Evolutionary conservation across 2,329 filamentous ascomycete genomes (phyloP).

Genomic region (Drechslerella dactyloides): DNA sequence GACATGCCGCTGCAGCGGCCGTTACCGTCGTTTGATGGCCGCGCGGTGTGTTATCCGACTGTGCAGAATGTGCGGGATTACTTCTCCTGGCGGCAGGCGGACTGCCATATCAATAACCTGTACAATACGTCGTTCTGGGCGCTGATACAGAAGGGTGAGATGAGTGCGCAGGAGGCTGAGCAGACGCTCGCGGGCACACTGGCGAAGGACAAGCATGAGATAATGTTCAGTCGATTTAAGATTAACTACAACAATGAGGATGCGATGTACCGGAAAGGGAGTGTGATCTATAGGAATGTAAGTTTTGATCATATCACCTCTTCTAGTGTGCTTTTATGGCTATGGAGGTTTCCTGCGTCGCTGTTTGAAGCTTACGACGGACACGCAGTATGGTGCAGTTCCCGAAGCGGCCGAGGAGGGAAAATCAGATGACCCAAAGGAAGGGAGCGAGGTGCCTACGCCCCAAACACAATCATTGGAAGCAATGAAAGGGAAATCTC

Average conservation of each 20-base stretch:
- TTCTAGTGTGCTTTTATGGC: not conserved
- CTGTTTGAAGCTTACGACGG: conserved; percentile 12
- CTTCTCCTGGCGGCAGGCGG: conserved; percentile 84
- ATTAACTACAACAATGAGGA: conserved; percentile 98
- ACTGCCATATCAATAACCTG: conserved; percentile 95
- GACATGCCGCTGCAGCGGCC: conserved; percentile 73
- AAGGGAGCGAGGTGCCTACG: conserved; percentile 58
- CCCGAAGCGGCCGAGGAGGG: conserved; percentile 58
- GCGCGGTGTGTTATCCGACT: conserved; percentile 87
- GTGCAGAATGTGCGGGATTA: conserved; percentile 86
- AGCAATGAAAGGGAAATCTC: conserved; percentile 67
- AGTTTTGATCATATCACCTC: conserved; percentile 54
- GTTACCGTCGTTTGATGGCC: conserved; percentile 88
- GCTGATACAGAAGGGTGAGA: conserved; percentile 76
- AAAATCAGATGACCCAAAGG: conserved; percentile 57
- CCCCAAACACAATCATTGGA: conserved; percentile 38
- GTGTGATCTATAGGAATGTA: conserved; percentile 83
- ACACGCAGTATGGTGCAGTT: conserved; percentile 51
- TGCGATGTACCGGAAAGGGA: conserved; percentile 92
- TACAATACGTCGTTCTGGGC: conserved; percentile 98
- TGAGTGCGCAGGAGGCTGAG: conserved; percentile 80
- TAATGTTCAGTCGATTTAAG: conserved; percentile 82
- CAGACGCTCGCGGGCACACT: conserved; percentile 70
- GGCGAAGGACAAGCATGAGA: conserved; percentile 84
- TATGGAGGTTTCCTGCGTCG: conserved; percentile 52